Evolutionary conservation across 805 yeast species (phyloP), one percentile per base, ranked within the genome.

Genomic region (Ogataea parapolymorpha): DNA sequence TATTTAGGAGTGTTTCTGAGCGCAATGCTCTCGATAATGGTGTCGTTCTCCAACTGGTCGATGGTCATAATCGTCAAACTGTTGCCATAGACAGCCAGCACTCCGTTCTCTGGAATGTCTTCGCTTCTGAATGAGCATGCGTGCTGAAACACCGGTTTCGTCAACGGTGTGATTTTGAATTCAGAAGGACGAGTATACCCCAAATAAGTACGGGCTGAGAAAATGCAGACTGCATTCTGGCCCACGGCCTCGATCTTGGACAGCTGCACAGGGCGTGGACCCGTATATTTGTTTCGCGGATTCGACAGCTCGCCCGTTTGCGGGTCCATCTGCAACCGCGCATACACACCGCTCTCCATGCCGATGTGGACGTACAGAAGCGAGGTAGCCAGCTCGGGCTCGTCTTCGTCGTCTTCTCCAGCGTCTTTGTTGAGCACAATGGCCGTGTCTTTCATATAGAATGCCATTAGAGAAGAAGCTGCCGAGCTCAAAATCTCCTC

Each of bases 271-370:
- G 85, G 78, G 29, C 71, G 70, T 0, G 85, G 72, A 0, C 98
- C 98, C 22, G 87, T 58, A 54, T 83, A 88, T 54, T 82, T 80
- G 13, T 79, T 77, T 51, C 83, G 69, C 1, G 88, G 76, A 48
- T 83, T 82, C 1, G 75, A 65, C 11, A 83, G 58, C 15, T 77
- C 71, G 3, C 95, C 96, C 3, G 82, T 68, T 4, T 65, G 53
- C 0, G 58, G 54, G 54, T 85, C 87, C 27, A 89, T 51, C 5
- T 66, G 62, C 0, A 87, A 75, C 13, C 82, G 67, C 2, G 81
- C 80, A 62, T 83, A 87, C 1, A 90, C 77, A 15, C 98, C 98
- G 59, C 80, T 86, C n/a, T 66, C 73, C 70, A 89, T 71, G 2
- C 97, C 97, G 36, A 88, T 74, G 60, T 89, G 95, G 9, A 85